These are phyloP conservation scores for Teratosphaeria destructans DNA, from an alignment of 2,329 filamentous ascomycete species.

Conservation along the genomic window DNA sequence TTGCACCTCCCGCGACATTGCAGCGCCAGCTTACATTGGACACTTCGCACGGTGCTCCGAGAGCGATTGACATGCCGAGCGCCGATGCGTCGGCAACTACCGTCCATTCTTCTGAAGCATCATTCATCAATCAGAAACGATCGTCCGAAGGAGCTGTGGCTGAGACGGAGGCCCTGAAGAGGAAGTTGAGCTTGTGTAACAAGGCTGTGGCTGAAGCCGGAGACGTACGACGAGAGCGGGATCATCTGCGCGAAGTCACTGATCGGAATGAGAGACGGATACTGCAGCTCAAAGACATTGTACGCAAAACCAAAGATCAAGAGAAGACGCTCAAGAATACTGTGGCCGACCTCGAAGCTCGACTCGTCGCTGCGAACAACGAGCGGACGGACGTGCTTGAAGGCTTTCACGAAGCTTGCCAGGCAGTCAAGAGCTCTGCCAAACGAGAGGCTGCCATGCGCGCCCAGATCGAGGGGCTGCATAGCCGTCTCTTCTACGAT, in stretches of 20 bases:
- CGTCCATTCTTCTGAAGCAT: conserved; percentile 12
- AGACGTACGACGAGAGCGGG: conserved; percentile 28
- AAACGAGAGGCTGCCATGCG: conserved; percentile 20
- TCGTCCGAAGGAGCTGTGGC: conserved; percentile 18
- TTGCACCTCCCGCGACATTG: not conserved
- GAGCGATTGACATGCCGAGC: not conserved
- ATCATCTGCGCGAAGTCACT: conserved; percentile 28
- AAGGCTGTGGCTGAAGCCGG: conserved; percentile 25
- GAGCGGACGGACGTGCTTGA: conserved; percentile 30
- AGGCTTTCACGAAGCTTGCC: conserved; percentile 23
- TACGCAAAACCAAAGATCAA: conserved; percentile 29
- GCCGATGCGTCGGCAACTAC: conserved; percentile 11
- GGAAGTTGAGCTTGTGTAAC: conserved; percentile 26
- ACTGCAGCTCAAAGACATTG: conserved; percentile 29
- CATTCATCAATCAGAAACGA: conserved; percentile 20
- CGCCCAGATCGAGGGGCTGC: conserved; percentile 8
- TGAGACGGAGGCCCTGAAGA: conserved; percentile 30
- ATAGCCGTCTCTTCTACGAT: conserved; percentile 1
- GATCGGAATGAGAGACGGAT: conserved; percentile 28
- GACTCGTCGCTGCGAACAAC: conserved; percentile 31
- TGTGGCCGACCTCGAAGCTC: conserved; percentile 28
- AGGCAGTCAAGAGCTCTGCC: conserved; percentile 17
- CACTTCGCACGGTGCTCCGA: conserved; percentile 4
- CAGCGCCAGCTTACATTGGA: conserved; percentile 11
- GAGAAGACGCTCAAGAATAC: conserved; percentile 28